Evolutionary conservation across 768 basidiomycete genomes (phyloP).

Genomic region (Serendipita indica): DNA sequence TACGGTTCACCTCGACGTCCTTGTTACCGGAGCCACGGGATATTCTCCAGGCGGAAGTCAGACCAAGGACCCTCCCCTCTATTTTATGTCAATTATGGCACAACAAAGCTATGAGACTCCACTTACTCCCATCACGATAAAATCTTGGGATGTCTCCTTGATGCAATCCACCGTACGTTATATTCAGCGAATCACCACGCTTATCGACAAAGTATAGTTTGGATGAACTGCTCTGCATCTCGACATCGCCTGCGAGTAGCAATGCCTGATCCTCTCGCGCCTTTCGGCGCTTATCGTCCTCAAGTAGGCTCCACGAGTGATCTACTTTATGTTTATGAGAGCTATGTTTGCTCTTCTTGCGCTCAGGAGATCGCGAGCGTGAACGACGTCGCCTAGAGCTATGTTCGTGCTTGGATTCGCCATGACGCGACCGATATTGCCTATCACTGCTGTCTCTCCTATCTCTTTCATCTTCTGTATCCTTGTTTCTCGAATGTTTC

Average conservation of each 20-base stretch:
- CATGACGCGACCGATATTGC: no score
- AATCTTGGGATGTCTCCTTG: slow-evolving; percentile 54
- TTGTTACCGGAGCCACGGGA: slow-evolving; percentile 29
- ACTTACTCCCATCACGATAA: slow-evolving; percentile 41
- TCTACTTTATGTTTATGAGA: no score
- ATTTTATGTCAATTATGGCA: slow-evolving; percentile 10
- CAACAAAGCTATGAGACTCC: slow-evolving; percentile 8
- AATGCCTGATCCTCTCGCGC: neutral
- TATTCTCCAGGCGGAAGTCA: slow-evolving; percentile 36
- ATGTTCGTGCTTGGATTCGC: no score
- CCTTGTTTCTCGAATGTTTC: neutral
- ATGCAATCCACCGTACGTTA: slow-evolving; percentile 52
- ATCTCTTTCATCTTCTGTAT: no score
- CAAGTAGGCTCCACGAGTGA: no score
- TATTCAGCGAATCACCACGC: slow-evolving; percentile 49
- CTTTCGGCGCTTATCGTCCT: neutral
- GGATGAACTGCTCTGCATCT: neutral
- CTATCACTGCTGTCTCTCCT: no score
- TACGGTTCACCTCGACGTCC: slow-evolving; percentile 43
- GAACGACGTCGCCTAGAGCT: neutral
- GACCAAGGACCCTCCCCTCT: slow-evolving; percentile 53
- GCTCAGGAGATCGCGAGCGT: slow-evolving; percentile 4
- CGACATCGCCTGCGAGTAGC: no score
- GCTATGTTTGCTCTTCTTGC: no score
- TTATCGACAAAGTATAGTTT: slow-evolving; percentile 18